Evolutionary conservation across 2,329 filamentous ascomycete genomes (phyloP), one percentile per base, ranked within the genome.

Genomic region (Fusarium sp.): DNA sequence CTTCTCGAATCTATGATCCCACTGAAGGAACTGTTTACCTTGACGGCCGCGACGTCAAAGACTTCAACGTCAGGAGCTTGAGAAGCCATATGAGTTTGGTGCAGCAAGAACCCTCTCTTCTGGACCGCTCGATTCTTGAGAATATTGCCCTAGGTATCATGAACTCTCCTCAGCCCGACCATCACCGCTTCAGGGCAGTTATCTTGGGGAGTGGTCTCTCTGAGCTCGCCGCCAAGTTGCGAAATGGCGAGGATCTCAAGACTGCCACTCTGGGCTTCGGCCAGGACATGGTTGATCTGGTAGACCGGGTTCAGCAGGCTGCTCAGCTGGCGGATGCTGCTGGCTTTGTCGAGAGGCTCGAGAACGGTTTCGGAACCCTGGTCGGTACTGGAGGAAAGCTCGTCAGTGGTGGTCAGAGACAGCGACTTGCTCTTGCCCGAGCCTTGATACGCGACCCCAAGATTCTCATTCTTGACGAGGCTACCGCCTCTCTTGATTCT

Each of bases 401-500:
- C 7, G 80, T 90, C 34, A 88, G 86, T 50, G 88, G 89, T 57
- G 89, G 89, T 1, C 89, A 91, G 73, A 84, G 87, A 54, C 89
- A 91, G 72, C 82, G 89, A 6, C 82, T 91, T 56, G 87, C 88
- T 8, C 81, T 91, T 7, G 88, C 89, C 1, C 81, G 88, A 28
- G 87, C 86, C 16, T 78, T 91, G 13, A 84, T 91, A 31, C 82
- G 85, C 4, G 82, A 90, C 47, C 88, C 88, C 3, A 82, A 82
- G 52, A 85, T 91, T 9, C 79, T 91, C 4, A 82, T 91, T 11
- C 80, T 91, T 3, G 89, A 91, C 46, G 89, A 91, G 73, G 88
- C 89, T 3, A 91, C 89, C 2, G 85, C 88, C 1, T 84, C 89
- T 2, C 81, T 91, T 1, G 89, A 91, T 73, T 88, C 88, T 13